Evolutionary conservation across 345 rosid species (phyloP), one percentile per base, ranked within the genome.

Genomic region (Carallia pectinifolia): DNA sequence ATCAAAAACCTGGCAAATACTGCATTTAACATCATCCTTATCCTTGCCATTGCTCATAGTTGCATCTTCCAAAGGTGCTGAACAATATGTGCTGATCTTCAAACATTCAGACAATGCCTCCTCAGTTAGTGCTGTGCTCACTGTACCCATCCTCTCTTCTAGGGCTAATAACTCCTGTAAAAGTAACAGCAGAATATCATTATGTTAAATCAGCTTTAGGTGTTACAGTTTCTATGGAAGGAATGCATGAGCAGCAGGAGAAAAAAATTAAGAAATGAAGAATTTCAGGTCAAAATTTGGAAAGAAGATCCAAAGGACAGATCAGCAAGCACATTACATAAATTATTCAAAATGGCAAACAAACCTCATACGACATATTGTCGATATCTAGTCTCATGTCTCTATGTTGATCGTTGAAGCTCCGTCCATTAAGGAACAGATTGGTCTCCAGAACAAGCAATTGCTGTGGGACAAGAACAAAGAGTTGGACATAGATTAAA

Each of bases 331-430:
- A 44, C 4, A 36, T 44, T n/a, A 18, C 64, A 54, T 9, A 59
- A 58, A 52, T 52, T 40, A 33, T 16, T 61, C 55, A 55, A 68
- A 62, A 52, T 60, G 18, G 18, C 74, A 44, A 62, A 79, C 87
- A 71, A 56, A 92, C 99, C 98, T 96, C 98, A 66, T 95, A 95
- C 38, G 99, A 90, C 99, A 92, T 92, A 80, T 88, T 80, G 77
- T 95, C 99, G 37, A 95, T 92, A 82, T 95, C 97, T 61, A 92
- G 86, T 80, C 99, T 90, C 99, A 95, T 85, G 48, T 88, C 98
- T 73, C 97, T 86, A 73, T 95, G 97, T 77, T 82, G 99, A 74
- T 95, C 99, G 75, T 86, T 76, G 66, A 92, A 81, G 75, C 80
- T 85, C 71, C 86, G 82, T 67, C 90, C 96, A 69, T 81, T 83